Evolutionary conservation across 2,329 filamentous ascomycete genomes (phyloP).

Genomic region (Claviceps pusilla): DNA sequence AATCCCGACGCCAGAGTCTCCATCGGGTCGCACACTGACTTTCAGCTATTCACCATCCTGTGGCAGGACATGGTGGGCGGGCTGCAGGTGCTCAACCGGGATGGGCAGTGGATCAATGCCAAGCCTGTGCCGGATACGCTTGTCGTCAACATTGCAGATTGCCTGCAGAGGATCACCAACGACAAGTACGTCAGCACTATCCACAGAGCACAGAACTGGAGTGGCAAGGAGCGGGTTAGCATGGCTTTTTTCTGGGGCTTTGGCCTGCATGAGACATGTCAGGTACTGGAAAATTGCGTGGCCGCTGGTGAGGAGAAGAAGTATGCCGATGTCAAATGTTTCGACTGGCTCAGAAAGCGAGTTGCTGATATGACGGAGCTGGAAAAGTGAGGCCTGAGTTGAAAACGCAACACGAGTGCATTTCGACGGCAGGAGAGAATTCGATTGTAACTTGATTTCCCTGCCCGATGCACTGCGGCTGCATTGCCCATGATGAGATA

Average conservation of each 20-base stretch:
- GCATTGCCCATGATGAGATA: background rate
- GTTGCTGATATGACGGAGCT: conserved; percentile 16
- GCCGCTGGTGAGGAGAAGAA: conserved; percentile 18
- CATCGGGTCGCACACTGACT: conserved; percentile 38
- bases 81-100: conserved; percentile 26
- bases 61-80: conserved; percentile 28
- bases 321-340: conserved; percentile 25
- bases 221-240: conserved; percentile 24
- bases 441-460: background rate
- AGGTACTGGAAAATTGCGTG: conserved; percentile 23
- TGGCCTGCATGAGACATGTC: conserved; percentile 25
- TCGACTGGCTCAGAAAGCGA: conserved; percentile 23
- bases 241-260: conserved; percentile 34
- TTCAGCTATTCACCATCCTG: conserved; percentile 35
- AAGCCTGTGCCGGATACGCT: conserved; percentile 26
- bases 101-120: conserved; percentile 27
- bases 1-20: conserved; percentile 15
- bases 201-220: conserved; percentile 30
- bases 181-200: conserved; percentile 32
- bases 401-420: background rate
- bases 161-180: conserved; percentile 35
- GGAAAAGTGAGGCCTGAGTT: background rate
- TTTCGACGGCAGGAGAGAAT: background rate
- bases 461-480: background rate
- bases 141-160: conserved; percentile 38